Base-by-base conservation (phyloP, 257 asterid genomes). In the Galeopsis tetrahit region DNA sequence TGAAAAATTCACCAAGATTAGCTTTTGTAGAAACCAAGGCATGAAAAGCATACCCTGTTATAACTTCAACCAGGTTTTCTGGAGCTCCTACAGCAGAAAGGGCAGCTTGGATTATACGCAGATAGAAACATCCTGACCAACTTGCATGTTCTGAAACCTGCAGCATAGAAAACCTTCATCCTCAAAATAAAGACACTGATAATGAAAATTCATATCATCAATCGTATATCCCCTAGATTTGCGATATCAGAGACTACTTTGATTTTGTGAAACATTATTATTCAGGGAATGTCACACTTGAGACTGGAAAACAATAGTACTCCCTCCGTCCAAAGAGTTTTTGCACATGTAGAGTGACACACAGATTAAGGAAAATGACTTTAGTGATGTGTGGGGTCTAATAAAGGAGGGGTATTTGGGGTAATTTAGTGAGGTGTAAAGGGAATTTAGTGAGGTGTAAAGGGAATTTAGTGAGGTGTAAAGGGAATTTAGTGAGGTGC, bases 21-120 rank as follows among this genome's bases (percentile, higher is more conserved):
- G 69, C 48, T 74, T 61, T 67, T 66, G 33, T 8, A 70, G 64
- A 72, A 71, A 49, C 11, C 2, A 72, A 63, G 55, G 65, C 48
- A 48, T 69, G 1, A 66, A 70, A 69, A 57, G 71, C 89, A 72
- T 86, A 95, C 98, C 99, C 99, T 9, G 99, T 95, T 80, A 92
- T 95, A 69, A 95, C 96, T 81, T 95, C 99, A 61, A 95, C 98
- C 36, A 92, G 85, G 83, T 92, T 95, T 82, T 95, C 99, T 77
- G 99, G 99, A 83, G 99, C 99, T 82, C 99, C 98, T 1, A 95
- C 95, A 77, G 98, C 96, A 72, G 90, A 84, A 75, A 95, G 97
- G 60, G 99, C 99, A 17, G 94, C 89, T 76, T 90, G 99, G 69
- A 95, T 95, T 75, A 95, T 95, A 69, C 89, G 89, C 82, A 92